Evolutionary conservation across 495 filamentous ascomycete genomes (phyloP).

Genomic region (Xylaria sp.): DNA sequence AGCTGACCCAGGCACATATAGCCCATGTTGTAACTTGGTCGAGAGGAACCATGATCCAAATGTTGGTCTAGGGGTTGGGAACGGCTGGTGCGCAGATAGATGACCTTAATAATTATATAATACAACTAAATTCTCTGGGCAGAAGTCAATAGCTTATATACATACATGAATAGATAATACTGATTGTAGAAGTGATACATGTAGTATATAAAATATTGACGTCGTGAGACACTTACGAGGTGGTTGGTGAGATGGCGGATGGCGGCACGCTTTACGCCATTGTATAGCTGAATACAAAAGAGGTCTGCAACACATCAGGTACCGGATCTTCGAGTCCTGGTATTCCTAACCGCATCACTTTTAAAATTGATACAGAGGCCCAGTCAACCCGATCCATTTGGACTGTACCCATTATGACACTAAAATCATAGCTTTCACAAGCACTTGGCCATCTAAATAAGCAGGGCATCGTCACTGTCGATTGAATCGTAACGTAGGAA

Average conservation of each 20-base stretch:
- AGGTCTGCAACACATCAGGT: background rate
- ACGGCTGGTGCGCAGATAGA: background rate
- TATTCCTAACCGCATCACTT: no score
- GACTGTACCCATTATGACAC: background rate
- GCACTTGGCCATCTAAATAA: background rate
- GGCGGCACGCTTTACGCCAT: background rate
- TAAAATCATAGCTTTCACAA: constrained; percentile 7
- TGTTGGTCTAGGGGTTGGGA: background rate
- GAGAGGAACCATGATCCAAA: background rate
- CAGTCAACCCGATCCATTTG: background rate
- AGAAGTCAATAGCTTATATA: background rate
- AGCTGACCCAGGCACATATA: background rate
- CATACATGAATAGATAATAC: background rate
- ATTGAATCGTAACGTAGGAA: constrained; percentile 41
- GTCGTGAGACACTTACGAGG: background rate
- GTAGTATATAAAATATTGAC: background rate
- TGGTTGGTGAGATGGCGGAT: background rate
- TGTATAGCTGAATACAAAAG: background rate
- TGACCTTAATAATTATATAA: background rate
- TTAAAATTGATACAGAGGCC: background rate
- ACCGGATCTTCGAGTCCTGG: background rate
- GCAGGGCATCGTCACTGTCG: constrained; percentile 33
- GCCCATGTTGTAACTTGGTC: background rate
- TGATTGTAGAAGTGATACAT: background rate
- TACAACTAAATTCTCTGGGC: background rate